Evolutionary conservation across 2,329 filamentous ascomycete species (phyloP).

Genomic region (Phialophora macrospora): DNA sequence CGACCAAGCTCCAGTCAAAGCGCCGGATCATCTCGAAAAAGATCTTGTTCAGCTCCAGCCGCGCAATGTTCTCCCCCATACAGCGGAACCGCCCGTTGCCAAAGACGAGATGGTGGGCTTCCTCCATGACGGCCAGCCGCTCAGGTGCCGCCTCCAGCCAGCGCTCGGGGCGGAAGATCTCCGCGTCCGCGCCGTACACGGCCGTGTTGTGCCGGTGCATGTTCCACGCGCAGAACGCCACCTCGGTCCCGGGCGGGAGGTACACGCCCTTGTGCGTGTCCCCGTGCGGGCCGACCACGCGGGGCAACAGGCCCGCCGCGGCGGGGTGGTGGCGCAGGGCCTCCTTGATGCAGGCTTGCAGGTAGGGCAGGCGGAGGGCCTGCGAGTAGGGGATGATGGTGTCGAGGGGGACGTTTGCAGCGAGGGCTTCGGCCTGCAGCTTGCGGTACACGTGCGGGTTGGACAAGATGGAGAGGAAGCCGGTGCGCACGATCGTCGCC

Average conservation of each 20-base stretch:
- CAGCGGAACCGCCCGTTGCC: slow-evolving; percentile 13
- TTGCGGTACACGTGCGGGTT: slow-evolving; percentile 29
- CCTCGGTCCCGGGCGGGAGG: slow-evolving; percentile 23
- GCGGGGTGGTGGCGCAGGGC: slow-evolving; percentile 42
- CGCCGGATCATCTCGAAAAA: slow-evolving; percentile 40
- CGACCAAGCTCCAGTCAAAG: slow-evolving; percentile 32
- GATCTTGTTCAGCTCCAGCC: slow-evolving; percentile 21
- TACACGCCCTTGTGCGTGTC: slow-evolving; percentile 30
- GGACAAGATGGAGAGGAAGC: slow-evolving; percentile 31
- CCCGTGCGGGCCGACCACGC: slow-evolving; percentile 34
- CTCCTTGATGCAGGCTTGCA: slow-evolving; percentile 44
- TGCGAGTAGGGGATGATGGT: slow-evolving; percentile 24
- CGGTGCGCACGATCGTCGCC: slow-evolving; percentile 31
- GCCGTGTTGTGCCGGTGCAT: slow-evolving; percentile 13
- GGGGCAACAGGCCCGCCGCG: slow-evolving; percentile 37
- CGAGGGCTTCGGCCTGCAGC: slow-evolving; percentile 34
- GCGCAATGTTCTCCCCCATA: slow-evolving; percentile 19
- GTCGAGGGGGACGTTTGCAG: slow-evolving; percentile 22
- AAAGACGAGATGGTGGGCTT: slow-evolving; percentile 23
- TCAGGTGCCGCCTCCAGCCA: slow-evolving; percentile 18
- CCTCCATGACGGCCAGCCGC: slow-evolving; percentile 16
- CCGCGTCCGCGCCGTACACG: slow-evolving; percentile 14
- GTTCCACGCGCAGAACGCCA: slow-evolving; percentile 25
- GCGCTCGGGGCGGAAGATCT: slow-evolving; percentile 17
- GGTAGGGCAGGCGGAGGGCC: slow-evolving; percentile 37